Evolutionary conservation across 371 early-diverging fungal species (phyloP), one percentile per base, ranked within the genome.

Genomic region (Rhizopus microsporus): DNA sequence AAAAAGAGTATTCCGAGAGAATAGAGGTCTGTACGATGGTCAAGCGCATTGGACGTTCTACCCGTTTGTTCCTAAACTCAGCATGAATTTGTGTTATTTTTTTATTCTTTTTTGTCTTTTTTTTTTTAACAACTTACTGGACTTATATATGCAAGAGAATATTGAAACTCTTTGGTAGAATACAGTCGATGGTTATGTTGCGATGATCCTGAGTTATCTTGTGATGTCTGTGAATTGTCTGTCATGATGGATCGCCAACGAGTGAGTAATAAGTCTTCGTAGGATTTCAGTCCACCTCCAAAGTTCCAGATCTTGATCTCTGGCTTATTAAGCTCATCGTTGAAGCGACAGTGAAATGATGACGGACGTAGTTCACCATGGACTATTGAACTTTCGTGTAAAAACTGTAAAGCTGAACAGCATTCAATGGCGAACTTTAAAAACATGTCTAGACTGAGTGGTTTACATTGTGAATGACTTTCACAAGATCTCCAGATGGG

Each of bases 11-110:
- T 76, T 0, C 84, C 84, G 1, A 83, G 54, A 7, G 77, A 82
- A 59, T 83, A 83, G 2, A 83, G 65, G 55, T 83, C 84, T 0
- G 84, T 74, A 29, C 84, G 62, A 56, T 83, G 80, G 54, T 83
- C 84, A 49, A 80, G 60, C 56, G 74, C 75, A 40, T 80, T 77
- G 38, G 77, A 74, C 16, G 84, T 82, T 59, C 84, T 67, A 17
- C 84, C 84, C 12, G 84, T 83, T 59, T 83, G 84, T 56, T 84
- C 82, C 67, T 67, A 47, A 46, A 17, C 7, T 23, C 23, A 23
- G 23, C 23, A 23, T 23, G 23, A 16, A 23, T 7, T 9, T 15
- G 29, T 33, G 16, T 49, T 32, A 48, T 38, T 13, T 43, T 9
- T 38, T 30, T 40, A 13, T 29, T 23, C 39, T 38, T 13, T 5